Percentiles rank a stretch among this genome's conserved stretches.
Evolutionary conservation across 2,329 filamentous ascomycete genomes (phyloP).

Genomic region (Chrysoporthe puriensis): DNA sequence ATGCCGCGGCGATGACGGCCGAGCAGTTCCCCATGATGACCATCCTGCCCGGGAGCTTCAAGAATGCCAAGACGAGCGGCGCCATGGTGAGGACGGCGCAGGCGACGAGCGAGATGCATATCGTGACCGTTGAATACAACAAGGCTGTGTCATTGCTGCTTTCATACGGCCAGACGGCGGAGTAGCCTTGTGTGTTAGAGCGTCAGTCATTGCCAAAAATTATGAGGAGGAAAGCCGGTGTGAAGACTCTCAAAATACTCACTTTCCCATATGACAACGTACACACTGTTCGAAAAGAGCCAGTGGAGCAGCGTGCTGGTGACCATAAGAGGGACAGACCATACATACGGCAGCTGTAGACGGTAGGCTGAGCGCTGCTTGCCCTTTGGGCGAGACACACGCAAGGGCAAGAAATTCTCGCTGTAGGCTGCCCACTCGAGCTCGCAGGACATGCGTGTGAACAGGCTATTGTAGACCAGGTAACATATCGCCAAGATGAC

Average conservation of each 20-base stretch:
- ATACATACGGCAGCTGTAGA: conserved; percentile 46
- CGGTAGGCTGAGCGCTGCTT: conserved; percentile 43
- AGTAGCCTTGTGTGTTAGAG: no score
- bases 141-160: neutral
- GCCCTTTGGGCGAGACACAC: conserved; percentile 41
- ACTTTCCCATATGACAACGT: conserved; percentile 37
- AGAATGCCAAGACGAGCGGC: no score
- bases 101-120: no score
- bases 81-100: no score
- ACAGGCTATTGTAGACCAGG: no score
- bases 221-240: no score
- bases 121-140: neutral
- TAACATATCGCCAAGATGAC: no score
- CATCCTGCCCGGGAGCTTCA: neutral
- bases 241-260: neutral
- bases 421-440: conserved; percentile 47
- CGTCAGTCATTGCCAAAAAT: no score
- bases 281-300: conserved; percentile 46
- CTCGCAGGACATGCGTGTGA: no score
- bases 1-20: conserved; percentile 5
- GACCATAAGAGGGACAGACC: conserved; percentile 42
- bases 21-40: neutral
- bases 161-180: neutral
- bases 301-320: conserved; percentile 44
- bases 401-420: conserved; percentile 35